Conservation (phyloP, 2,329 filamentous ascomycete genomes). For the Teratosphaeriaceae sp. region DNA sequence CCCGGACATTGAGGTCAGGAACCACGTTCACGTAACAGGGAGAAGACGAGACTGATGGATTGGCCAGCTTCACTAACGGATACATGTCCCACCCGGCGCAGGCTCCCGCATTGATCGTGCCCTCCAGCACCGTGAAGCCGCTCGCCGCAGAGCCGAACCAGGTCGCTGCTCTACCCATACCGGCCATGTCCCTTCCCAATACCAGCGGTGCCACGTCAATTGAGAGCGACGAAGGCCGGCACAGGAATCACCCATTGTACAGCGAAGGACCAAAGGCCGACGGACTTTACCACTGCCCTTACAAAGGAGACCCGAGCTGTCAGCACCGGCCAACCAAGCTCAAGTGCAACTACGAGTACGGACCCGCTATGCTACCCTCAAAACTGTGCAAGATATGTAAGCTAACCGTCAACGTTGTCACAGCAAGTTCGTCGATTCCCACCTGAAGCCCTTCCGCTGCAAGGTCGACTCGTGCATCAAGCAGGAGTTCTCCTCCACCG, state of each 20-base stretch:
- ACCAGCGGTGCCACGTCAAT: conserved; percentile 8
- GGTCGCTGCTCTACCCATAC: background rate
- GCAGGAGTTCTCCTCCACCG: conserved; percentile 88
- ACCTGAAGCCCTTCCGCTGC: conserved; percentile 94
- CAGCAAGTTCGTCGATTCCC: conserved; percentile 96
- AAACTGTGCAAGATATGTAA: background rate
- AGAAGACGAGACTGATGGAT: background rate
- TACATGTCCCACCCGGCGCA: background rate
- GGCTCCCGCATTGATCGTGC: background rate
- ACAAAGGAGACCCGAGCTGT: conserved; percentile 62
- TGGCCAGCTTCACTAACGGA: conserved; percentile 12
- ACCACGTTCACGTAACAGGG: background rate
- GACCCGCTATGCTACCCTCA: conserved; percentile 10
- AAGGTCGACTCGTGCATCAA: conserved; percentile 78
- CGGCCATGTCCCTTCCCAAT: background rate
- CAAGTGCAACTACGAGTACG: conserved; percentile 99
- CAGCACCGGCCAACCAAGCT: conserved; percentile 90
- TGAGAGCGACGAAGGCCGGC: conserved; percentile 28
- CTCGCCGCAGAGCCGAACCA: conserved; percentile 9
- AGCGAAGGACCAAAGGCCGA: conserved; percentile 59
- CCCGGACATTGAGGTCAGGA: conserved; percentile 20
- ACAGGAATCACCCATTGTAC: conserved; percentile 59
- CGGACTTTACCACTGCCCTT: conserved; percentile 91
- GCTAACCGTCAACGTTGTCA: background rate
- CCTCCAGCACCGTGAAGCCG: conserved; percentile 6